Evolutionary conservation across 2,329 filamentous ascomycete genomes (phyloP).

Genomic region (Aspergillus ochraceoroseus): DNA sequence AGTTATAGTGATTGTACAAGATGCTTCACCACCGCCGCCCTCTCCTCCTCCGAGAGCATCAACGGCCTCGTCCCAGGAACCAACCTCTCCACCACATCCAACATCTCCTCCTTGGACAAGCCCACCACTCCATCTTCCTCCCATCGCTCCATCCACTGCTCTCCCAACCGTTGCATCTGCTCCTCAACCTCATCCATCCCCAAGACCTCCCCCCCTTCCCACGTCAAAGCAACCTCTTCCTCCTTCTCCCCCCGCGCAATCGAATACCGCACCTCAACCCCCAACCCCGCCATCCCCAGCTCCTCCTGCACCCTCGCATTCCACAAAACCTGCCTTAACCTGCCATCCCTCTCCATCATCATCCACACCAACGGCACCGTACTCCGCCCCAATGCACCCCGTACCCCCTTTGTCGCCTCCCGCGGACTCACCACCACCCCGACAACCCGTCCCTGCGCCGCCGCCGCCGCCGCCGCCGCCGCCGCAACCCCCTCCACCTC

Average conservation of each 20-base stretch:
- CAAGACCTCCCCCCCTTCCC: conserved; percentile 35
- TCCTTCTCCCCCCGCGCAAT: conserved; percentile 16
- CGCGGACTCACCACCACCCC: conserved; percentile 66
- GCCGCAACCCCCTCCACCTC: conserved; percentile 65
- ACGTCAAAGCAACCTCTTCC: conserved; percentile 31
- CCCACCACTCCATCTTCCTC: conserved; percentile 14
- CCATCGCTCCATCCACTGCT: conserved; percentile 31
- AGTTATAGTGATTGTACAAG: too few species aligned
- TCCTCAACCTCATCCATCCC: conserved; percentile 33
- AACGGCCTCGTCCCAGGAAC: conserved; percentile 27
- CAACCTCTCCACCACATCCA: conserved; percentile 28
- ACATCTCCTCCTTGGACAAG: conserved; percentile 21
- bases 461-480: conserved; percentile 53
- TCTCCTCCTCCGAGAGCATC: conserved; percentile 24
- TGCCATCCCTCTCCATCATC: conserved; percentile 39
- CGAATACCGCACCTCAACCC: conserved; percentile 37
- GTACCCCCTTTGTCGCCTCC: conserved; percentile 71
- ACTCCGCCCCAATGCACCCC: conserved; percentile 65
- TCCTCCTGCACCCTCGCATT: conserved; percentile 38
- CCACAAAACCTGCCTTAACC: conserved; percentile 44
- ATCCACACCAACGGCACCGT: conserved; percentile 65
- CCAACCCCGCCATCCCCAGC: conserved; percentile 37
- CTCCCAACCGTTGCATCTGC: conserved; percentile 22
- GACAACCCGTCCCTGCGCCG: conserved; percentile 48
- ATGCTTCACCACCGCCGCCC: conserved; percentile 18